phyloP scores from a whole-genome alignment of 2,329 filamentous ascomycete genomes.

The Didymellaceae sp. region DNA sequence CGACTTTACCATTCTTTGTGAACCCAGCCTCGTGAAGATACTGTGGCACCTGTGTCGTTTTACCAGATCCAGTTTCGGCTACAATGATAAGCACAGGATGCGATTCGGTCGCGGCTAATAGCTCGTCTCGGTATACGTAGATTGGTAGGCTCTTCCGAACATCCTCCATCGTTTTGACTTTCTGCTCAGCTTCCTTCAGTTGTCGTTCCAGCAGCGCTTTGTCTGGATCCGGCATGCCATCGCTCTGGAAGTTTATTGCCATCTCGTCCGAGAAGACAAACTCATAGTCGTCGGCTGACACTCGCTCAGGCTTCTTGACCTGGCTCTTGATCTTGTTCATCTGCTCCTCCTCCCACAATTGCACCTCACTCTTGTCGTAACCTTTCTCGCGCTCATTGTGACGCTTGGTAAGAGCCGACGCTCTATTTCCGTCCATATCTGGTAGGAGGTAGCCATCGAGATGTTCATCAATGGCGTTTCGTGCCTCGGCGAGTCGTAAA shows the following conservation, averaged over 20 bases:
- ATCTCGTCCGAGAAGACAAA: constrained; percentile 92
- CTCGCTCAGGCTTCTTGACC: constrained; percentile 69
- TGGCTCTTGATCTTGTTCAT: constrained; percentile 75
- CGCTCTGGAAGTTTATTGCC: constrained; percentile 83
- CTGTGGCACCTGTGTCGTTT: constrained; percentile 93
- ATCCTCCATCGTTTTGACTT: constrained; percentile 86
- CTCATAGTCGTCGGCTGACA: constrained; percentile 84
- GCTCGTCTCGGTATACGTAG: constrained; percentile 83
- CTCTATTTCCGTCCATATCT: constrained; percentile 86
- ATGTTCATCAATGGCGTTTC: constrained; percentile 87
- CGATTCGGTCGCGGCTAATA: constrained; percentile 83
- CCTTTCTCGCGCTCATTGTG: constrained; percentile 87
- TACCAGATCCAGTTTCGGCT: constrained; percentile 92
- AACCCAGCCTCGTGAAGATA: constrained; percentile 75
- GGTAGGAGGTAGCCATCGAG: constrained; percentile 91
- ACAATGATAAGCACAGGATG: constrained; percentile 91
- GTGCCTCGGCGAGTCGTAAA: constrained; percentile 80
- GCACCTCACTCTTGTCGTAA: constrained; percentile 88
- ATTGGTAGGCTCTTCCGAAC: constrained; percentile 90
- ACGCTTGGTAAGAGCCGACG: constrained; percentile 86
- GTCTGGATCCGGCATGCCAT: constrained; percentile 54
- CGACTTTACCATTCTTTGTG: constrained; percentile 75
- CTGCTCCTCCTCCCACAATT: constrained; percentile 95
- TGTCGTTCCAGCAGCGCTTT: constrained; percentile 79
- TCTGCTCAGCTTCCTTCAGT: constrained; percentile 86